Evolutionary conservation across 2,329 filamentous ascomycete genomes (phyloP).

Genomic region (Bertia moriformis): DNA sequence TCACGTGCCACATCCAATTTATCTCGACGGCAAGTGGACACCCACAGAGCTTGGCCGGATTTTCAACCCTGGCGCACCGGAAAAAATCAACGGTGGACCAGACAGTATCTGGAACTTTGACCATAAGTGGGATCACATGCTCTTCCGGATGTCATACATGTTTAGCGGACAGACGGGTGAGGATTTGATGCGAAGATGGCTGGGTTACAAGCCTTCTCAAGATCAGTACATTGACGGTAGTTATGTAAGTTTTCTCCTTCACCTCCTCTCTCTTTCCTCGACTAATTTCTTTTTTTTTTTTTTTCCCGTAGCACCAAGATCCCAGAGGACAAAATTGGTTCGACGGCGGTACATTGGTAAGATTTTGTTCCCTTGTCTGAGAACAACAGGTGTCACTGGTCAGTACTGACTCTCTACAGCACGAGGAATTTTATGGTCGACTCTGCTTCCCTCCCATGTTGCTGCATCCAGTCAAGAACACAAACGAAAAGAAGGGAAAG

Average conservation of each 20-base stretch:
- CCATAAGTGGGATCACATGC: slow-evolving; percentile 38
- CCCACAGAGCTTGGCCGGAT: slow-evolving; percentile 33
- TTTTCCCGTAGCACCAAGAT: too few species aligned
- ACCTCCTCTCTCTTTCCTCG: too few species aligned
- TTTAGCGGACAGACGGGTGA: slow-evolving; percentile 42
- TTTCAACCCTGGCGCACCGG: slow-evolving; percentile 44
- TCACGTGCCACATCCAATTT: slow-evolving; percentile 65
- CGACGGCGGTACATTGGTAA: too few species aligned
- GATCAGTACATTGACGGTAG: too few species aligned
- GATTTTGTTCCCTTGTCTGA: too few species aligned
- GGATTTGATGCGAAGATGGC: slow-evolving; percentile 40
- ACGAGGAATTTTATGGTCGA: slow-evolving; percentile 39
- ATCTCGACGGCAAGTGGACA: slow-evolving; percentile 64
- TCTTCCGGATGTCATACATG: slow-evolving; percentile 50
- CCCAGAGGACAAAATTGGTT: too few species aligned
- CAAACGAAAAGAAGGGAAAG: too few species aligned
- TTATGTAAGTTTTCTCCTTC: too few species aligned
- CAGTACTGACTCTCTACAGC: too few species aligned
- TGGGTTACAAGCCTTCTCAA: too few species aligned
- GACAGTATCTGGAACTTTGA: slow-evolving; percentile 46
- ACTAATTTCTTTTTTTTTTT: too few species aligned
- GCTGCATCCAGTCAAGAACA: slow-evolving; percentile 46
- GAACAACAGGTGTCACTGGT: too few species aligned
- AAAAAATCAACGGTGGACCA: slow-evolving; percentile 34
- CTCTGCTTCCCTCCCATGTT: slow-evolving; percentile 43